phyloP scores from a whole-genome alignment of 2,329 filamentous ascomycete species.

The Pleurostoma richardsiae region DNA sequence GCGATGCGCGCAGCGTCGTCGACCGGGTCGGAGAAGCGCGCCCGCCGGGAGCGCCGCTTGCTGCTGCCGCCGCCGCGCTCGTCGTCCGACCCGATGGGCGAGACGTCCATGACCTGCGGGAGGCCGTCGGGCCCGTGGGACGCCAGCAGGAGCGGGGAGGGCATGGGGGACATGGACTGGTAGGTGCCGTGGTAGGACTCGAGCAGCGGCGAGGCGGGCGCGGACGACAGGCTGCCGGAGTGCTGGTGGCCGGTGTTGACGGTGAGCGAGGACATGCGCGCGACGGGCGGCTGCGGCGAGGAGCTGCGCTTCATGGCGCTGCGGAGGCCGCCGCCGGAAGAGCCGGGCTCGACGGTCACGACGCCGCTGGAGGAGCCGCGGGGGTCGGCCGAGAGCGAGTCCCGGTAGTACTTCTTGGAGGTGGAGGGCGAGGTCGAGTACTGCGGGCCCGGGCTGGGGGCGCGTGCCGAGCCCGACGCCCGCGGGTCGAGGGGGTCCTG shows the following conservation, averaged over 20 bases:
- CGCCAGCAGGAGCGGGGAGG: constrained; percentile 65
- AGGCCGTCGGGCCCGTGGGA: constrained; percentile 44
- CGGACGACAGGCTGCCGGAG: constrained; percentile 36
- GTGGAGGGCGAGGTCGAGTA: constrained; percentile 10
- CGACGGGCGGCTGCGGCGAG: constrained; percentile 43
- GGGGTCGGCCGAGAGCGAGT: constrained; percentile 29
- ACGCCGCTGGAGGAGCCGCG: constrained; percentile 31
- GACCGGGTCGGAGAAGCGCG: constrained; percentile 79
- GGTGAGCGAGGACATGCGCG: constrained; percentile 46
- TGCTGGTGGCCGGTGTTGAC: constrained; percentile 41
- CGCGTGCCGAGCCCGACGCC: constrained; percentile 8
- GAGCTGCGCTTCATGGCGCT: constrained; percentile 30
- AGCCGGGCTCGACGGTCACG: constrained; percentile 34
- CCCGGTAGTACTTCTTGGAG: constrained; percentile 17
- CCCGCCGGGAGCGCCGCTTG: constrained; percentile 49
- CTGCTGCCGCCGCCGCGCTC: constrained; percentile 30
- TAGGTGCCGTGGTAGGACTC: constrained; percentile 94
- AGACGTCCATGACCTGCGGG: constrained; percentile 40
- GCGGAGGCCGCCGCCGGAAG: constrained; percentile 16
- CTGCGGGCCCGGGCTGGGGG: constrained; percentile 15
- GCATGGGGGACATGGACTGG: constrained; percentile 92
- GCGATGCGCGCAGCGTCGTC: constrained; percentile 74
- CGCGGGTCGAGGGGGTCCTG: constrained; percentile 13
- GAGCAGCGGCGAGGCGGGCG: constrained; percentile 77
- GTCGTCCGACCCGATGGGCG: constrained; percentile 46